Base-by-base conservation (phyloP, 2,329 filamentous ascomycete species). In the Rhinocladiella similis region DNA sequence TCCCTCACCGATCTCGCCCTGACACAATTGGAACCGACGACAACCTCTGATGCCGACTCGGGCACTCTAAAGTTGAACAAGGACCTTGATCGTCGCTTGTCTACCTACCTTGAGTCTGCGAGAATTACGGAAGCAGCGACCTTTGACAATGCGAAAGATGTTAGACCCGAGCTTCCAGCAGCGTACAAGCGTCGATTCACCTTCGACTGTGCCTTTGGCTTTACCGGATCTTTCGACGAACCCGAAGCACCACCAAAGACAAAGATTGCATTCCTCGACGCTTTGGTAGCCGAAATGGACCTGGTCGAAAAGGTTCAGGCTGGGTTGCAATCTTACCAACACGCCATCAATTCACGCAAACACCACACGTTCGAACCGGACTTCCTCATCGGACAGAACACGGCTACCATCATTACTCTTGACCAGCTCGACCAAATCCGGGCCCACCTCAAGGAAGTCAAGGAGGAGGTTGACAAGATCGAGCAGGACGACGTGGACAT, bases 371-470 rank as follows among this genome's bases (percentile, higher is more conserved):
- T 62, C 47, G 45, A 41, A n/a, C 45, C 47, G 25, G 29, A 52
- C 7, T 63, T 63, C 38, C 56, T 63, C 16, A 52, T 56, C n/a
- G 38, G 53, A 27, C 50, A 63, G 46, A 58, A 58, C 36, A 53
- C 50, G 13, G 53, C 61, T 19, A 48, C 39, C 3, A 38, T 52
- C 25, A 43, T 56, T 20, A 56, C 59, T 5, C 35, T 60, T 27
- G 39, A 60, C 45, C 61, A 63, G 48, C 50, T 63, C 18, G 46
- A 51, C 33, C 51, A 60, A 35, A 62, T 62, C 29, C 19, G 18
- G 10, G 19, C n/a, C 7, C 42, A 57, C 22, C 35, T 63, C 12
- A 50, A 56, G 38, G 42, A 57, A 19, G 38, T 59, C 16, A 29
- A 57, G 22, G 47, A 52, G 16, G 54, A 61, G 16, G 49, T 54